phyloP scores from a whole-genome alignment of 176 grass and related monocot species.

The Rhipidocladum racemiflorum region DNA sequence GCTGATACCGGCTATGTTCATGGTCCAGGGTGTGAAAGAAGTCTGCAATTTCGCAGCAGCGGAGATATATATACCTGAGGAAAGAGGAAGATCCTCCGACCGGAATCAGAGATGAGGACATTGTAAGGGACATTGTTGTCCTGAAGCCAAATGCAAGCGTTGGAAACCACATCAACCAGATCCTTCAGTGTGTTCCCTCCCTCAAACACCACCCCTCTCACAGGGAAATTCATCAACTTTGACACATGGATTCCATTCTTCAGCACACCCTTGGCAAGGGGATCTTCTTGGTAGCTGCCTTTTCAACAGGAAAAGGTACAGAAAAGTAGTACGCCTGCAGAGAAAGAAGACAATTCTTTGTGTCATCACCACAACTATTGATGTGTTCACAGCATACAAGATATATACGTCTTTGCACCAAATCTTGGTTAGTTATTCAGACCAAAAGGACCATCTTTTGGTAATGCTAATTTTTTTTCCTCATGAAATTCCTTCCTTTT shows the following conservation, averaged over 20 bases:
- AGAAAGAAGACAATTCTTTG: background rate
- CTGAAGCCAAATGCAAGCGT: constrained; percentile 67
- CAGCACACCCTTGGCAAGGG: constrained; percentile 34
- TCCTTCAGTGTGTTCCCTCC: constrained; percentile 59
- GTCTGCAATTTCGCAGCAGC: background rate
- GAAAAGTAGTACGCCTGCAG: constrained; percentile 62
- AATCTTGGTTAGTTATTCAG: background rate
- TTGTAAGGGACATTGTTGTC: constrained; percentile 73
- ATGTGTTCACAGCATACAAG: background rate
- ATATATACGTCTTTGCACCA: background rate
- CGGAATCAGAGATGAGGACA: constrained; percentile 59
- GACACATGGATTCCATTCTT: constrained; percentile 52
- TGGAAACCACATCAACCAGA: constrained; percentile 55
- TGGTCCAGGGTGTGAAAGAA: background rate
- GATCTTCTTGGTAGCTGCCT: constrained; percentile 54
- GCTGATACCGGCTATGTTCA: background rate
- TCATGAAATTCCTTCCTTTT: background rate
- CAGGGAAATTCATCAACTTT: constrained; percentile 59
- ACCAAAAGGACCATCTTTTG: background rate
- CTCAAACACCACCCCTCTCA: constrained; percentile 57
- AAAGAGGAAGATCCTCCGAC: constrained; percentile 59
- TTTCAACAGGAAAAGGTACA: constrained; percentile 65
- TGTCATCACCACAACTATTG: background rate
- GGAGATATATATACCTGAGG: constrained; percentile 55
- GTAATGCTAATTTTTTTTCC: background rate